A percentile compares a stretch with the other conserved stretches of the same genome.
Evolutionary conservation across 352 stramenopile genomes (phyloP).

Genomic region (Nothophytophthora sp.): DNA sequence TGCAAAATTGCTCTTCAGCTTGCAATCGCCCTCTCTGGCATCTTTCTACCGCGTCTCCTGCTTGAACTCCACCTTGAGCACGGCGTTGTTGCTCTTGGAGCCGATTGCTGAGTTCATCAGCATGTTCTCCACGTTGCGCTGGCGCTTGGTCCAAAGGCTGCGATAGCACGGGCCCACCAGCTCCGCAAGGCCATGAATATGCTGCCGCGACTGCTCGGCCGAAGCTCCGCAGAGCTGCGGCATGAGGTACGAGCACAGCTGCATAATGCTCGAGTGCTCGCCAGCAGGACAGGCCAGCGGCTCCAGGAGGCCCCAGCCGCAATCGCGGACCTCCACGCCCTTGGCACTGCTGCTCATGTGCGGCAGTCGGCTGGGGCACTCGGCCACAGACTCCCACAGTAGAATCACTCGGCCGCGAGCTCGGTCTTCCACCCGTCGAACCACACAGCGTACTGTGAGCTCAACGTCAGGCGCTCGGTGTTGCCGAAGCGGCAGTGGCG

Average conservation of each 20-base stretch:
- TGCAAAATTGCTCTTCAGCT: slow-evolving; percentile 22
- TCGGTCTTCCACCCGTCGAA: slow-evolving; percentile 40
- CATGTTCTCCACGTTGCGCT: slow-evolving; percentile 48
- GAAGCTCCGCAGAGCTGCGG: slow-evolving; percentile 30
- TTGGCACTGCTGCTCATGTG: slow-evolving; percentile 25
- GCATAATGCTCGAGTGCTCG: slow-evolving; percentile 47
- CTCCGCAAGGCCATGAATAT: slow-evolving; percentile 48
- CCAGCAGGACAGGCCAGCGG: slow-evolving; percentile 21
- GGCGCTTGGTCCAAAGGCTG: slow-evolving; percentile 44
- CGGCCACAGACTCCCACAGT: slow-evolving; percentile 51
- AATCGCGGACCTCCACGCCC: slow-evolving; percentile 46
- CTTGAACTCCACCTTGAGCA: slow-evolving; percentile 16
- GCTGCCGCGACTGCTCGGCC: slow-evolving; percentile 39
- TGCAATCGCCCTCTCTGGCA: slow-evolving; percentile 17
- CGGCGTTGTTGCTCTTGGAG: slow-evolving; percentile 16
- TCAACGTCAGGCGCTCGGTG: slow-evolving; percentile 33
- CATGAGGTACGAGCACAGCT: slow-evolving; percentile 57
- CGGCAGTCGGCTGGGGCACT: slow-evolving; percentile 29
- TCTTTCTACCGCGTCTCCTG: slow-evolving; percentile 12
- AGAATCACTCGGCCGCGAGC: slow-evolving; percentile 40
- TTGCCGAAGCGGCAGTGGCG: slow-evolving; percentile 34
- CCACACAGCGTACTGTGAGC: slow-evolving; percentile 35
- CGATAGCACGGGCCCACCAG: slow-evolving; percentile 43
- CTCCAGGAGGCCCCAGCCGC: slow-evolving; percentile 50
- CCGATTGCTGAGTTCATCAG: slow-evolving; percentile 49